Percentiles rank a stretch among this genome's conserved stretches.
Conservation (phyloP, 441 rosid species). For the Jatropha podagrica region DNA sequence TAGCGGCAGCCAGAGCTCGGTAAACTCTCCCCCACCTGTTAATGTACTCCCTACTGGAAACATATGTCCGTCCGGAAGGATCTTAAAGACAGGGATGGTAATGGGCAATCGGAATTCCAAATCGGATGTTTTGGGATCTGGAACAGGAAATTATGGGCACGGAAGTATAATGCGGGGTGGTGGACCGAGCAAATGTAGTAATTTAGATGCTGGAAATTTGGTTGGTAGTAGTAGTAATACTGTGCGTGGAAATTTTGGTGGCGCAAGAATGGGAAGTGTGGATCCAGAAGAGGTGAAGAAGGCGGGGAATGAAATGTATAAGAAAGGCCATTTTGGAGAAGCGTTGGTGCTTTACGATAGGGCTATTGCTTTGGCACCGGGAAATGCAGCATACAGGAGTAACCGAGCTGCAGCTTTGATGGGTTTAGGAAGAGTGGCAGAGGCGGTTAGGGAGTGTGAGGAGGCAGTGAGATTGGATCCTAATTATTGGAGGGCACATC, state of each 20-base stretch:
- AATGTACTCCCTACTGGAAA: constrained; percentile 77
- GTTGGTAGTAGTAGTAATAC: constrained; percentile 19
- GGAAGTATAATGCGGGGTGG: constrained; percentile 85
- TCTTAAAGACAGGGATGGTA: constrained; percentile 60
- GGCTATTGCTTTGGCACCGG: constrained; percentile 69
- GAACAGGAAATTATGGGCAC: constrained; percentile 86
- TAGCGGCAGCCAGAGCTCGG: constrained; percentile 39
- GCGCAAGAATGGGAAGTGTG: constrained; percentile 24
- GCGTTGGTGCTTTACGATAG: constrained; percentile 73
- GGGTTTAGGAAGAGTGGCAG: constrained; percentile 53
- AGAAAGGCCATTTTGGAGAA: constrained; percentile 67
- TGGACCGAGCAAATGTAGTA: constrained; percentile 25
- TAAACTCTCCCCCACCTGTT: constrained; percentile 46
- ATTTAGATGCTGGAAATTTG: constrained; percentile 16
- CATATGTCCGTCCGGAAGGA: constrained; percentile 82
- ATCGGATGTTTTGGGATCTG: constrained; percentile 72
- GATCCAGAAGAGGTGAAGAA: constrained; percentile 80
- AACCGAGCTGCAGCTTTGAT: constrained; percentile 85
- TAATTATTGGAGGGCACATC: constrained; percentile 72
- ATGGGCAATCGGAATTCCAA: constrained; percentile 45
- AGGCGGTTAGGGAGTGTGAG: constrained; percentile 82
- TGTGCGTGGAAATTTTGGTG: constrained; percentile 26
- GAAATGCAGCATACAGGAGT: constrained; percentile 65
- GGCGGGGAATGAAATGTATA: constrained; percentile 75
- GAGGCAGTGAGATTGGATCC: constrained; percentile 84